Base-by-base conservation (phyloP, 768 basidiomycete genomes). In the Trametes elegans region DNA sequence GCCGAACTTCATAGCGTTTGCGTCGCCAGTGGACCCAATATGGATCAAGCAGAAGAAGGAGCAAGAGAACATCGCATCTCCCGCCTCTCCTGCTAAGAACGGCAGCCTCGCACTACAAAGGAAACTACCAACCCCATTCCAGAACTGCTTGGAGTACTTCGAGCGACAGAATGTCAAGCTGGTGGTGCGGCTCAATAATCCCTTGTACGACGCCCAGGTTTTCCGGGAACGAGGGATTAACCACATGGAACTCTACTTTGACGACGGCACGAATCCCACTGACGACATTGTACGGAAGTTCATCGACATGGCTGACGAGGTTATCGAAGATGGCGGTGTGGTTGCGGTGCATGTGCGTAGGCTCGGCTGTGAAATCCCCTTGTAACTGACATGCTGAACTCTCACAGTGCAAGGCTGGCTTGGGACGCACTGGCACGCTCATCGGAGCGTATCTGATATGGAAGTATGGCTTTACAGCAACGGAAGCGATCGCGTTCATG, bases 381-480 rank as follows among this genome's bases (percentile, higher is more conserved):
- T 59, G 32, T 61, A 41, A 31, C 54, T 51, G 21, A 53, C 49
- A 18, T 19, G 38, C 14, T 18, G 16, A 9, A 38, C 35, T 28
- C 50, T 56, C 52, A 14, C 69, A 96, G 88, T 97, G 93, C 70
- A 96, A 96, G 77, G 97, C 97, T 44, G 97, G 97, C 36, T 79
- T 99, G 10, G 97, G 97, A 21, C 80, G 97, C 51, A 98, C 97
- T 6, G 97, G 97, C 3, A 96, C 94, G 4, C 78, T 99, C 55
- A 96, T 99, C 58, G 97, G 97, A 31, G 97, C 96, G 8, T 98
- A 98, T 76, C 80, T 99, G 51, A 91, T 97, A 58, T 99, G 97
- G 90, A 98, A 98, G 71, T 96, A 98, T 64, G 92, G 91, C 19
- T 99, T 99, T 69, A 93, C 94, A 16, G 96, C 96, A 1, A 82